Conservation (phyloP, 2,329 filamentous ascomycete species). For the Alternaria solani region DNA sequence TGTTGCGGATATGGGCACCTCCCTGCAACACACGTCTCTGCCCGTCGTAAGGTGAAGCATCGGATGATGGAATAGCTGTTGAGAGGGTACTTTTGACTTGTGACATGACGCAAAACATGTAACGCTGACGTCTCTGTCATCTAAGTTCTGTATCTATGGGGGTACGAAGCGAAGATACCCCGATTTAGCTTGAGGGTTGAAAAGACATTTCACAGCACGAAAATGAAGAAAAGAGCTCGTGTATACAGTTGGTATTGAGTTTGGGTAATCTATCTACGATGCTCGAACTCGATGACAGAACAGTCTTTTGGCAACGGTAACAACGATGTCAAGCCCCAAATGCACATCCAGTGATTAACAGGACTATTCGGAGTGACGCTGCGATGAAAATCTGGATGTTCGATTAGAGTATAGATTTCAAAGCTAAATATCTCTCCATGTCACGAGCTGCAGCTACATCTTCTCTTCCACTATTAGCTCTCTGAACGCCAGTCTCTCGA, state of each 20-base stretch:
- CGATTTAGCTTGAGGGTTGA: neutral
- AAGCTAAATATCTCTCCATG: neutral
- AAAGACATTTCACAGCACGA: neutral
- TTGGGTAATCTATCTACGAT: neutral
- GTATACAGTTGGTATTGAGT: neutral
- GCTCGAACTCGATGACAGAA: neutral
- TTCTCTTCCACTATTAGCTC: neutral
- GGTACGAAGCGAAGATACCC: neutral
- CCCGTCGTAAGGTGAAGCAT: neutral
- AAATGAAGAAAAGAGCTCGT: neutral
- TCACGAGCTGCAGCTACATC: neutral
- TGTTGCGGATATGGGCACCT: neutral
- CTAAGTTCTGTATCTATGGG: neutral
- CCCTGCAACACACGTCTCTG: neutral
- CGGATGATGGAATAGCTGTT: neutral
- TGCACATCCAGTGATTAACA: neutral
- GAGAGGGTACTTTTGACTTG: no score
- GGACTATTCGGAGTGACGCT: neutral
- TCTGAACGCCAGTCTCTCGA: slow-evolving; percentile 4
- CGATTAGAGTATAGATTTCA: neutral
- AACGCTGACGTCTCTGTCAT: neutral
- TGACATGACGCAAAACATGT: neutral
- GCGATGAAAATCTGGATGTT: neutral
- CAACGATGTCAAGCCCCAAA: neutral
- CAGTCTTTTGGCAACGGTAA: neutral